These are phyloP conservation scores for Hyaloperonospora arabidopsidis DNA, from an alignment of 352 stramenopile species.

Conservation along the genomic window DNA sequence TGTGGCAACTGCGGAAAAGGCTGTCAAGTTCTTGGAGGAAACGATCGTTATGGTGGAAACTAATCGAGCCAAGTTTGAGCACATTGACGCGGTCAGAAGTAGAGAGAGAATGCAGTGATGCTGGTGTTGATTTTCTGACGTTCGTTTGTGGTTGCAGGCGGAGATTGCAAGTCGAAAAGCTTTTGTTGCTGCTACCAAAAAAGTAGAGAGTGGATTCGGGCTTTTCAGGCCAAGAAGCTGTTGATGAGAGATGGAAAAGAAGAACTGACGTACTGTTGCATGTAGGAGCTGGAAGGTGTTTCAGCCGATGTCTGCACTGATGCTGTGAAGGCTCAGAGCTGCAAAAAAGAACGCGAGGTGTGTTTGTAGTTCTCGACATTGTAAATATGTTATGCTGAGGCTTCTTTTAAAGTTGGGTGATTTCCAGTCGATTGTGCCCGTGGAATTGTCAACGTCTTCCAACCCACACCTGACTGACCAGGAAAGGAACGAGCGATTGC, in stretches of 20 bases:
- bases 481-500: conserved; percentile 49
- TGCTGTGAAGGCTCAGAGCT: conserved; percentile 44
- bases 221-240: too few species aligned
- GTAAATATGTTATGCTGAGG: background rate
- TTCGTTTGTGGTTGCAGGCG: conserved; percentile 14
- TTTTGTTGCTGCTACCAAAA: conserved; percentile 52
- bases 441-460: conserved; percentile 17
- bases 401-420: background rate
- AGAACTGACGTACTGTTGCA: background rate
- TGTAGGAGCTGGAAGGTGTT: conserved; percentile 39
- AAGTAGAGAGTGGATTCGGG: conserved; percentile 19
- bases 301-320: conserved; percentile 53
- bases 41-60: conserved; percentile 77
- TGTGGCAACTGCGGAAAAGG: conserved; percentile 55
- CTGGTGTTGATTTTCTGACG: background rate
- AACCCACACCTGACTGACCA: conserved; percentile 8
- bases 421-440: conserved; percentile 38
- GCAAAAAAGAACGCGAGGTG: conserved; percentile 62
- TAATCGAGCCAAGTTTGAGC: conserved; percentile 71
- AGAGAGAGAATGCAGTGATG: background rate
- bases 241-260: background rate
- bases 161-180: conserved; percentile 60
- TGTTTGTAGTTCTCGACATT: background rate
- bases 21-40: conserved; percentile 73
- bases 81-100: conserved; percentile 57